phyloP scores from a whole-genome alignment of 225 moss, liverwort and hornwort species.

The Pseudisothecium myosuroides region DNA sequence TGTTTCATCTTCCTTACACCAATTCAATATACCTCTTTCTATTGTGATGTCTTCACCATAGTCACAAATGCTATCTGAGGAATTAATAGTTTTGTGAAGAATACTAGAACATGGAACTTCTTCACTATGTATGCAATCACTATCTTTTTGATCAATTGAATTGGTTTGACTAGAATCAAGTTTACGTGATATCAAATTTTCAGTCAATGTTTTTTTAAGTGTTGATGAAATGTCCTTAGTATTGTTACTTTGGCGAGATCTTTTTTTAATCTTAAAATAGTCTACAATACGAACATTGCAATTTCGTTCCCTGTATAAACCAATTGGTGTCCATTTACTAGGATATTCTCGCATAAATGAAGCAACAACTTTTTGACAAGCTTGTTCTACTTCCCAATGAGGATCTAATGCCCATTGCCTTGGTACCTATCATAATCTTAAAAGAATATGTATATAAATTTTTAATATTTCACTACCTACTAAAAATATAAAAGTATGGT shows the following conservation, averaged over 20 bases:
- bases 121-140: neutral
- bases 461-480: fast-evolving
- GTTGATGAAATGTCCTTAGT: neutral
- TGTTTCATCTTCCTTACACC: neutral
- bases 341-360: slow-evolving; percentile 28
- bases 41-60: slow-evolving; percentile 17
- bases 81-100: neutral
- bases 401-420: slow-evolving; percentile 52
- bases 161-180: neutral
- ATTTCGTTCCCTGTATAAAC: slow-evolving; percentile 29
- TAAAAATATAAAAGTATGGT: too few species aligned
- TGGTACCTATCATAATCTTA: slow-evolving; percentile 7
- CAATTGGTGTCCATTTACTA: slow-evolving; percentile 48
- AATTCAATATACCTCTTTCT: slow-evolving; percentile 15
- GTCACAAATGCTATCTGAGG: slow-evolving; percentile 3
- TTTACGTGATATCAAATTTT: neutral
- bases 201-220: neutral
- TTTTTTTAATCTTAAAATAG: slow-evolving; percentile 23
- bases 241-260: neutral
- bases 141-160: neutral
- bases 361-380: slow-evolving; percentile 17
- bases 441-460: neutral
- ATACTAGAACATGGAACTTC: neutral
- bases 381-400: slow-evolving; percentile 50
- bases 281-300: slow-evolving; percentile 49